phyloP scores from a whole-genome alignment of 345 rosid species.

The Heritiera littoralis region DNA sequence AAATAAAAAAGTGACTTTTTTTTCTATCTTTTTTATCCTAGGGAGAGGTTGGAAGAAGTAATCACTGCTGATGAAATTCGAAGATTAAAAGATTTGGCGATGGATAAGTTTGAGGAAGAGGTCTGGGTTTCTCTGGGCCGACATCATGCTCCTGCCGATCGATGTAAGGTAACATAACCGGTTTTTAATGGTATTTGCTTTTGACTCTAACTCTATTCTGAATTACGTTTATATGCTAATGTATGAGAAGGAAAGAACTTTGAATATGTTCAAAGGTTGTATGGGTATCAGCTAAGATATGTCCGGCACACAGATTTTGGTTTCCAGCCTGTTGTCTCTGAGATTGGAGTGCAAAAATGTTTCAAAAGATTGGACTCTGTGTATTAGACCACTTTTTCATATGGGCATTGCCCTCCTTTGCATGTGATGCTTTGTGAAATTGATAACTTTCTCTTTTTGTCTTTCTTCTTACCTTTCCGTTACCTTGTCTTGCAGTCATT shows the following conservation, averaged over 20 bases:
- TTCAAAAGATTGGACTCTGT: background rate
- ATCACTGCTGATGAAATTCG: slow-evolving; percentile 44
- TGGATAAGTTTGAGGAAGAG: slow-evolving; percentile 49
- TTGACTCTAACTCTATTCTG: no score
- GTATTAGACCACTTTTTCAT: background rate
- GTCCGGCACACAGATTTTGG: background rate
- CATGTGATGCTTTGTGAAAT: background rate
- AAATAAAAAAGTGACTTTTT: background rate
- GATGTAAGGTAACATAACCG: slow-evolving; percentile 32
- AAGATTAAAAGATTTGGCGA: slow-evolving; percentile 38
- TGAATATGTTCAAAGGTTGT: no score
- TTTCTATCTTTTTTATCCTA: slow-evolving; percentile 22
- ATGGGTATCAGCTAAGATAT: background rate
- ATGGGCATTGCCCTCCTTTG: background rate
- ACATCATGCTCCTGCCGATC: background rate
- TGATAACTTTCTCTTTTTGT: no score
- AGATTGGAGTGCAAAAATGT: background rate
- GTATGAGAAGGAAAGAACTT: no score
- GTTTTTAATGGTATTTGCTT: background rate
- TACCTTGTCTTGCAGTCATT: slow-evolving; percentile 38
- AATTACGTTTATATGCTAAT: no score
- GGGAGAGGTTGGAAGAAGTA: slow-evolving; percentile 38
- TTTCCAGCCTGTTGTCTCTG: background rate
- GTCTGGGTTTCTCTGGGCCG: slow-evolving; percentile 45
- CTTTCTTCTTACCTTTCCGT: no score